phyloP scores from a whole-genome alignment of 2,329 filamentous ascomycete species.

The Cercospora sp. region DNA sequence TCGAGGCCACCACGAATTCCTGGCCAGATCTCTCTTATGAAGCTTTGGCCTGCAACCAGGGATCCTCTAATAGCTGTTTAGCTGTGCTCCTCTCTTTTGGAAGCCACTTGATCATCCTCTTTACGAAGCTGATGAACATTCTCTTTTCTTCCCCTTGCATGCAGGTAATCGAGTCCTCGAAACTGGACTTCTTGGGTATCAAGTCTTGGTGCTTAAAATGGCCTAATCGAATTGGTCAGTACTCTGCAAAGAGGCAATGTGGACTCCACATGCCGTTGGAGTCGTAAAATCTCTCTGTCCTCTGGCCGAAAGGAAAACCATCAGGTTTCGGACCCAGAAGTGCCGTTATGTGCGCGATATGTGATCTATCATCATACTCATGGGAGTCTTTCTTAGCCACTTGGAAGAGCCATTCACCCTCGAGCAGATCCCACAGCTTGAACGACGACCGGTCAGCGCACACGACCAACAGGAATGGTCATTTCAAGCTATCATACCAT shows the following conservation, averaged over 20 bases:
- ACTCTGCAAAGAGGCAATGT: not conserved
- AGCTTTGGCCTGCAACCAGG: conserved; percentile 33
- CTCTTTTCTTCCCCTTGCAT: conserved; percentile 35
- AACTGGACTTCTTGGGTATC: not conserved
- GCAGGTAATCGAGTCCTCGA: conserved; percentile 1
- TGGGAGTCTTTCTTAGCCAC: not conserved
- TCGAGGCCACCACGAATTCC: too few relatives aligned
- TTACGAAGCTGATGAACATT: conserved; percentile 39
- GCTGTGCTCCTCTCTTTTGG: conserved; percentile 43
- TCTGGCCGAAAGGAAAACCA: not conserved
- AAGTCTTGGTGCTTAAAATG: not conserved
- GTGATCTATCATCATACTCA: conserved; percentile 19
- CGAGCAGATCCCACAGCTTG: conserved; percentile 25
- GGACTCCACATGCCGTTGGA: not conserved
- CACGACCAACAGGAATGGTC: not conserved
- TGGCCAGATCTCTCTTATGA: not conserved
- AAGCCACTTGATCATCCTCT: conserved; percentile 43
- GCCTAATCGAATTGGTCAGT: not conserved
- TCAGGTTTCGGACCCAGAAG: conserved; percentile 3
- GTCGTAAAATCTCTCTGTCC: not conserved
- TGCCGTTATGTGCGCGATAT: conserved; percentile 15
- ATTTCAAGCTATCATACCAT: conserved; percentile 24
- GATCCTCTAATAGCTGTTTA: conserved; percentile 40
- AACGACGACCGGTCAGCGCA: not conserved
- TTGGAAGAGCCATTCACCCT: conserved; percentile 29